phyloP scores from a whole-genome alignment of 192 early-diverging fungal genomes.

The Coemansia sp. region DNA sequence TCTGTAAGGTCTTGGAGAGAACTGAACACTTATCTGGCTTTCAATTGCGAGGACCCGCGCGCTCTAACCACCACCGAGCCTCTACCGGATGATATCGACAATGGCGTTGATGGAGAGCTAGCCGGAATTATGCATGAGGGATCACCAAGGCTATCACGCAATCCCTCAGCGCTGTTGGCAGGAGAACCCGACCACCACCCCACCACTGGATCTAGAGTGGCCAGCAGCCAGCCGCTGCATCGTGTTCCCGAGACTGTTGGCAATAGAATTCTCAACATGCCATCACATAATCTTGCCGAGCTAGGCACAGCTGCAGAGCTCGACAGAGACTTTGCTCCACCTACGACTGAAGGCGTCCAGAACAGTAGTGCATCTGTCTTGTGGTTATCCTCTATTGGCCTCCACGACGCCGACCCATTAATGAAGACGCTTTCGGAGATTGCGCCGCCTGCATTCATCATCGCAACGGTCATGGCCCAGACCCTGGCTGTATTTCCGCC shows the following conservation, averaged over 20 bases:
- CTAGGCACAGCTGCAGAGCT: not conserved
- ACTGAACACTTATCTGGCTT: constrained; percentile 17
- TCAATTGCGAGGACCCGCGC: not conserved
- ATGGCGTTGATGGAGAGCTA: not conserved
- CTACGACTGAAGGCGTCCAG: not conserved
- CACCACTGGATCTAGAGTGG: no score
- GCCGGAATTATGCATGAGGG: constrained; percentile 20
- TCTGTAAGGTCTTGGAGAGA: constrained; percentile 35
- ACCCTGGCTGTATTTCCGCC: constrained; percentile 76
- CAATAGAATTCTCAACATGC: not conserved
- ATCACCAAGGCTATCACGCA: constrained; percentile 28
- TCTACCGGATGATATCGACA: not conserved
- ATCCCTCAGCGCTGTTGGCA: constrained; percentile 7
- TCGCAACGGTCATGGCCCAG: constrained; percentile 60
- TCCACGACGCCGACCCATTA: constrained; percentile 21
- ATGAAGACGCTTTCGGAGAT: constrained; percentile 27
- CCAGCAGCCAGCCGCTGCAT: not conserved
- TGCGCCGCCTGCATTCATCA: constrained; percentile 28
- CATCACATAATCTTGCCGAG: not conserved
- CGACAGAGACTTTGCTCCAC: not conserved
- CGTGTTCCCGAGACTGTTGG: not conserved
- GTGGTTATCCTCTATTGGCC: constrained; percentile 29
- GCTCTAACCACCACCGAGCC: not conserved
- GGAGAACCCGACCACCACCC: not conserved
- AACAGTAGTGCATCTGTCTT: not conserved